Evolutionary conservation across 768 basidiomycete genomes (phyloP), one percentile per base, ranked within the genome.

Genomic region (Hericium rajendrae): DNA sequence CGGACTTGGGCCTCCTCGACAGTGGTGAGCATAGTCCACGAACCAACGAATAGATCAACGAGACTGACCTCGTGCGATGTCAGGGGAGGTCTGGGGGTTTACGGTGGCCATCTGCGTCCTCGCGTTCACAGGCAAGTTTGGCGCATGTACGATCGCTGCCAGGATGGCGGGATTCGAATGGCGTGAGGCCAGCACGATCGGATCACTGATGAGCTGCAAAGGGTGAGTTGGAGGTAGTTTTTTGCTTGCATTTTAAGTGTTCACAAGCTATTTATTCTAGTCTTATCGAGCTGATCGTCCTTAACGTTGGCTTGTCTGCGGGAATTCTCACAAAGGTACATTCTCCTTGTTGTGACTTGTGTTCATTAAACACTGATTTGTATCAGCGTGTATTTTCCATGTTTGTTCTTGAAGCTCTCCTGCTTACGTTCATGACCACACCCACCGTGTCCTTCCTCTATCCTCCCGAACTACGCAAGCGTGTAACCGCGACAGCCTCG

Each of bases 141-240:
- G 86, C 4, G 93, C 91, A 6, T 95, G 93, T 64, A 76, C 82
- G 0, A 55, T 85, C 6, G 86, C 88, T 0, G 88, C 94, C 0
- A 73, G 75, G 43, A 74, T 78, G 32, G 64, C 84, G 8, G 85
- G 86, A 0, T 97, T 91, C 70, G 78, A 72, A 6, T 86, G 82
- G 82, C 77, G 95, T 40, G 95, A 98, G 66, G 72, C 86, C 0
- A 77, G 82, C 38, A 84, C 93, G 0, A 86, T 97, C 53, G 97
- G 97, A 0, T 84, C 88, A 13, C 69, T 98, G 53, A 97, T 99
- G 94, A 89, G 86, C 66, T 95, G 94, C 67, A 94, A 98, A 78
- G 94, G 92, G 88, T 88, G 57, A 38, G 75, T 53, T 55, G 28
- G 40, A 16, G 10, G 24, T 2, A 2, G 32, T 4, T 55, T 51